Evolutionary conservation across 805 yeast genomes (phyloP).

Genomic region (Ogataea populi-albae): DNA sequence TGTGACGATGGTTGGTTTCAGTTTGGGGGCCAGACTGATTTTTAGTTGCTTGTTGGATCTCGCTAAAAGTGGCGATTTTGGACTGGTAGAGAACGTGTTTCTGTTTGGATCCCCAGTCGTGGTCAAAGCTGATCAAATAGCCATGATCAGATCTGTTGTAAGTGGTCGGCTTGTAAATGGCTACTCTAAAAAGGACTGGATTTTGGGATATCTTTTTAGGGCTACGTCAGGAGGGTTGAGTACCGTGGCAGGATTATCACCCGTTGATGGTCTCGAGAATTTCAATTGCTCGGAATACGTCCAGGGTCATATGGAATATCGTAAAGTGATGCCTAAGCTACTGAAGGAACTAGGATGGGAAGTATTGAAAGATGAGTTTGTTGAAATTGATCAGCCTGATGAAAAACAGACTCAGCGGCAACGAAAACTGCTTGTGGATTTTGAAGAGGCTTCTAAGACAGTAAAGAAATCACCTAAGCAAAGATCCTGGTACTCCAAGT

Average conservation of each 20-base stretch:
- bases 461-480: slow-evolving; percentile 47
- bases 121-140: slow-evolving; percentile 71
- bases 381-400: slow-evolving; percentile 95
- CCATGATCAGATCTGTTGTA: slow-evolving; percentile 78
- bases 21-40: slow-evolving; percentile 88
- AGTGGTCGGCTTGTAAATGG: slow-evolving; percentile 90
- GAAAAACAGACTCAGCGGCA: slow-evolving; percentile 83
- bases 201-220: slow-evolving; percentile 87
- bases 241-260: slow-evolving; percentile 86
- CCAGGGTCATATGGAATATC: slow-evolving; percentile 96
- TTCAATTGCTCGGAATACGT: slow-evolving; percentile 83
- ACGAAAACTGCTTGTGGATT: slow-evolving; percentile 75
- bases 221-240: slow-evolving; percentile 94
- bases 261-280: slow-evolving; percentile 75
- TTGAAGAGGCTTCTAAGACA: slow-evolving; percentile 68
- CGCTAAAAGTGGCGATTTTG: slow-evolving; percentile 81
- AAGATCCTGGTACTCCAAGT: slow-evolving; percentile 42
- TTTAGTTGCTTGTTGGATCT: slow-evolving; percentile 86
- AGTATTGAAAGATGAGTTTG: slow-evolving; percentile 84
- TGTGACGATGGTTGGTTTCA: slow-evolving; percentile 86
- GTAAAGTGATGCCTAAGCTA: slow-evolving; percentile 87
- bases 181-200: slow-evolving; percentile 91
- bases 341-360: slow-evolving; percentile 70
- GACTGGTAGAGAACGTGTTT: slow-evolving; percentile 83
- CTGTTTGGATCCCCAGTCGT: slow-evolving; percentile 88